Base-by-base conservation (phyloP, 2,329 filamentous ascomycete species). In the Aureobasidium sp. region DNA sequence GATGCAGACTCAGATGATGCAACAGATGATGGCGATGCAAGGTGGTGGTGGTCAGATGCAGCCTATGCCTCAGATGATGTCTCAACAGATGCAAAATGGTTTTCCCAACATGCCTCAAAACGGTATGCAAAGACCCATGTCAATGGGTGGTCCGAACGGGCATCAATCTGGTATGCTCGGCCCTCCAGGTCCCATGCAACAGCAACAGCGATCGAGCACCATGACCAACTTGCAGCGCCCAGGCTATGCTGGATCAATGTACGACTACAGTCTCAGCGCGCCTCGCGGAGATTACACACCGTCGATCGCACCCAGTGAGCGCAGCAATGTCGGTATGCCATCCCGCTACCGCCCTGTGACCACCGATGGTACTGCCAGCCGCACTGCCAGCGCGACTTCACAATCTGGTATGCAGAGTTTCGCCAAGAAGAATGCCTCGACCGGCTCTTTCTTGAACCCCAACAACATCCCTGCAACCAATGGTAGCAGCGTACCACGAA, bases 231-330 rank as follows among this genome's bases (percentile, higher is more conserved):
- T 62, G 25, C 51, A 61, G 45, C 55, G 67, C 63, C 64, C 69
- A 79, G 42, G 76, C 33, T 77, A 76, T 54, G 70, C 74, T 11
- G 74, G 73, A n/a, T 76, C 74, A 71, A 50, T 80, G 74, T 68
- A 78, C 76, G 71, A 78, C 75, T 50, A 77, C 70, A 67, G 79
- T 75, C 54, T 80, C 72, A 69, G 77, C 73, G 69, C 73, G 31
- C 72, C 72, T 53, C 71, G 82, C 54, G 78, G 79, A 60, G 90
- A 88, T 11, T 98, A 98, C 79, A 88, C 94, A 1, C 90, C 94
- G 1, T 98, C 95, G 1, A 97, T 99, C 71, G 95, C 96, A 3
- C 96, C 96, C 1, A 97, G 94, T 7, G 96, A 98, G 81, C 91
- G 96, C 68, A 98, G 95, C 84, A 98, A 97, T 77, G 84, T 98